Evolutionary conservation across 2,329 filamentous ascomycete genomes (phyloP).

Genomic region (Elsinoe arachidis): DNA sequence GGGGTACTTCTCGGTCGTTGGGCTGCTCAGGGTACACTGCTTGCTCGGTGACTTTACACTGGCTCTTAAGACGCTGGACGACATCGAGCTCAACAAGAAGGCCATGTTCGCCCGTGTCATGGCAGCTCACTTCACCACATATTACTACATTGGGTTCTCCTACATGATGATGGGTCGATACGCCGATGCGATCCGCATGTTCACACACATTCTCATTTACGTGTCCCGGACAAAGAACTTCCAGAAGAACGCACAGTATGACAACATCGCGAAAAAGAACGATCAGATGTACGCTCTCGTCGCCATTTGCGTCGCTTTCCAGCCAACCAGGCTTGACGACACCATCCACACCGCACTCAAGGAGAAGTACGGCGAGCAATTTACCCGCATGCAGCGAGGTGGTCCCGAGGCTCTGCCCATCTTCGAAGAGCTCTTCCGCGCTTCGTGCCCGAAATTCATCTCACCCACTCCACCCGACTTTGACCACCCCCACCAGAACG

Average conservation of each 20-base stretch:
- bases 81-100: conserved; percentile 99
- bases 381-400: conserved; percentile 90
- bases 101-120: conserved; percentile 99
- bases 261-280: conserved; percentile 99
- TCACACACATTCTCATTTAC: conserved; percentile 99
- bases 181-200: conserved; percentile 98
- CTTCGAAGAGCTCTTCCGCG: conserved; percentile 96
- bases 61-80: conserved; percentile 95
- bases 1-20: conserved; percentile 98
- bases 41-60: conserved; percentile 96
- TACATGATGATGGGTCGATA: conserved; percentile 99
- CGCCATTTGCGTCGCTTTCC: conserved; percentile 96
- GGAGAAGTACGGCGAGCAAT: conserved; percentile 99
- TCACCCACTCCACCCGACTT: conserved; percentile 94
- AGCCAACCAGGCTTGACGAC: conserved; percentile 93
- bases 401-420: conserved; percentile 91
- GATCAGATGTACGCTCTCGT: conserved; percentile 99
- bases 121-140: conserved; percentile 98
- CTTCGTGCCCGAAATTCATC: conserved; percentile 99
- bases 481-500: conserved; percentile 89
- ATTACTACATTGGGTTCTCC: conserved; percentile 99
- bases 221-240: conserved; percentile 99
- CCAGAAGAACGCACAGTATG: conserved; percentile 97
- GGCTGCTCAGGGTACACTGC: conserved; percentile 90
- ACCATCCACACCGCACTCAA: conserved; percentile 96